Evolutionary conservation across 1,284 basidiomycete species (phyloP).

Genomic region (Moniliophthora roreri): DNA sequence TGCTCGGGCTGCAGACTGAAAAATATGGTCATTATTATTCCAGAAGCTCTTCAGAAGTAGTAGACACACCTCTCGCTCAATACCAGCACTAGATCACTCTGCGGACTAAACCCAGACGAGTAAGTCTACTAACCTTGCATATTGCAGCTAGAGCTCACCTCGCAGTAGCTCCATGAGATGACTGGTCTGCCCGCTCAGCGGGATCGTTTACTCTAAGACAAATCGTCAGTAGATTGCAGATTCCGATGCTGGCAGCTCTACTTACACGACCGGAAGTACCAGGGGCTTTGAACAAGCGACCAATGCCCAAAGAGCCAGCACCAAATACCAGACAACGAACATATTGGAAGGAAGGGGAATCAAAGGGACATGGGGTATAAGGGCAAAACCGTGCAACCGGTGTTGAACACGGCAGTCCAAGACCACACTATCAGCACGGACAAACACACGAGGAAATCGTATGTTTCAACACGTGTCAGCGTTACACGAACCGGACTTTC

Average conservation of each 20-base stretch:
- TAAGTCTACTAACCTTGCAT: neutral
- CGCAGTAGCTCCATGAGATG: neutral
- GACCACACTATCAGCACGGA: too few species aligned
- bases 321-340: conserved; percentile 4
- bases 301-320: neutral
- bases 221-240: neutral
- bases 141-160: neutral
- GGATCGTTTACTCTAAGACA: neutral
- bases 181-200: conserved; percentile 4
- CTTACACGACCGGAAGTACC: neutral
- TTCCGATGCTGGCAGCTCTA: neutral
- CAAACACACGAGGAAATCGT: neutral
- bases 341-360: neutral
- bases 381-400: neutral
- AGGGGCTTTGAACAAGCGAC: conserved; percentile 1
- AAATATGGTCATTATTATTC: neutral
- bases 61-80: neutral
- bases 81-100: conserved; percentile 1
- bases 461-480: conserved; percentile 1
- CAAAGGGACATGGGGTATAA: conserved; percentile 1
- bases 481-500: too few species aligned
- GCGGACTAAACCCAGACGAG: neutral
- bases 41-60: neutral
- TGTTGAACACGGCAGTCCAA: neutral
- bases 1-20: neutral